A percentile compares a stretch with the other conserved stretches of the same genome.
Evolutionary conservation across 345 rosid genomes (phyloP).

Genomic region (Eucalyptus dawsonii): DNA sequence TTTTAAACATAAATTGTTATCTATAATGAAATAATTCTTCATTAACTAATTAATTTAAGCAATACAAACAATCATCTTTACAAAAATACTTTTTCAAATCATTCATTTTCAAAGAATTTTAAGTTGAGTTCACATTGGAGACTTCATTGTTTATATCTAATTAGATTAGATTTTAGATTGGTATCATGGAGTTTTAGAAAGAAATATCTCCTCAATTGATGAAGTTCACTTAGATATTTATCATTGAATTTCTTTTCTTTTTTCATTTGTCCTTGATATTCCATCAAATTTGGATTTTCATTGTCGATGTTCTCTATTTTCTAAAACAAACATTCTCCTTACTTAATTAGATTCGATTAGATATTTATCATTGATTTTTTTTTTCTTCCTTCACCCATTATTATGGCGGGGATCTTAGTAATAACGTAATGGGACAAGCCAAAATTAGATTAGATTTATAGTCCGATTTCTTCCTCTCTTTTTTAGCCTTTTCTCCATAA

Average conservation of each 20-base stretch:
- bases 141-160: background rate
- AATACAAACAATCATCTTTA: background rate
- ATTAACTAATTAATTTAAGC: background rate
- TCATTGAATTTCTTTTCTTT: background rate
- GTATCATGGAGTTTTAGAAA: background rate
- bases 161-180: background rate
- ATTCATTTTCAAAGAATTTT: background rate
- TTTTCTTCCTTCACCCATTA: background rate
- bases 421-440: too few species aligned
- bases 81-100: background rate
- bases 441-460: background rate
- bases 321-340: background rate
- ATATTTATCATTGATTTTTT: background rate
- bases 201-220: background rate
- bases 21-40: background rate
- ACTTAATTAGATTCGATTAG: background rate
- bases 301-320: background rate
- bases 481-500: background rate
- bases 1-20: background rate
- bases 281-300: background rate
- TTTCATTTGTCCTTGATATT: background rate
- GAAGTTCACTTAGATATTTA: background rate
- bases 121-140: background rate
- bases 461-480: background rate
- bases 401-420: background rate